Conservation (phyloP, 768 basidiomycete genomes). For the Leucocoprinus leucothites region DNA sequence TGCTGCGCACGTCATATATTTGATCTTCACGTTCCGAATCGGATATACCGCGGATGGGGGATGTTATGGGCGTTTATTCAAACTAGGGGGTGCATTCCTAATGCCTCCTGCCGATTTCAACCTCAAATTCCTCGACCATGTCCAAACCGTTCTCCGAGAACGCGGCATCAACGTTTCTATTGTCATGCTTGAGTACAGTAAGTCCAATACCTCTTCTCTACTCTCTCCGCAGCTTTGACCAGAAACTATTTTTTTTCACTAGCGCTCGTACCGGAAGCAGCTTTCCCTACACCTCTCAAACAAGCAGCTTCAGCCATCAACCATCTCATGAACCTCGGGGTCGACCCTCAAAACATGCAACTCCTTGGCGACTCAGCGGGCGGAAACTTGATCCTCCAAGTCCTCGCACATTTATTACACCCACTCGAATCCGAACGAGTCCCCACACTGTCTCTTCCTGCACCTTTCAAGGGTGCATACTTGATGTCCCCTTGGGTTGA, state of each 20-base stretch:
- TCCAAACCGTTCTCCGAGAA: conserved; percentile 11
- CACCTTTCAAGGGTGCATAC: conserved; percentile 22
- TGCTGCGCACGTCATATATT: too few relatives aligned
- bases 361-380: conserved; percentile 35
- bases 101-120: conserved; percentile 11
- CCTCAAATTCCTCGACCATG: conserved; percentile 10
- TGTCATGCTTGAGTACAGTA: conserved; percentile 19
- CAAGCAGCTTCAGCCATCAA: conserved; percentile 25
- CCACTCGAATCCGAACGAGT: conserved; percentile 20
- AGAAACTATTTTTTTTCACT: background rate
- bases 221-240: background rate
- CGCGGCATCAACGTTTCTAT: conserved; percentile 14
- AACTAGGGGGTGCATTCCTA: conserved; percentile 17
- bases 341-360: conserved; percentile 28
- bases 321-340: conserved; percentile 26
- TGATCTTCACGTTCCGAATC: background rate
- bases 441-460: conserved; percentile 17
- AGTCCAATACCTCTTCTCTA: background rate
- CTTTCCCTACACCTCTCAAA: conserved; percentile 28
- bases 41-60: background rate
- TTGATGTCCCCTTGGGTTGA: conserved; percentile 33
- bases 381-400: conserved; percentile 26
- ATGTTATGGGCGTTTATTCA: background rate
- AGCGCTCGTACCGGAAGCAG: conserved; percentile 24
- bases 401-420: conserved; percentile 30